Base-by-base conservation (phyloP, 2,329 filamentous ascomycete genomes). In the Orbilia brochopaga region DNA sequence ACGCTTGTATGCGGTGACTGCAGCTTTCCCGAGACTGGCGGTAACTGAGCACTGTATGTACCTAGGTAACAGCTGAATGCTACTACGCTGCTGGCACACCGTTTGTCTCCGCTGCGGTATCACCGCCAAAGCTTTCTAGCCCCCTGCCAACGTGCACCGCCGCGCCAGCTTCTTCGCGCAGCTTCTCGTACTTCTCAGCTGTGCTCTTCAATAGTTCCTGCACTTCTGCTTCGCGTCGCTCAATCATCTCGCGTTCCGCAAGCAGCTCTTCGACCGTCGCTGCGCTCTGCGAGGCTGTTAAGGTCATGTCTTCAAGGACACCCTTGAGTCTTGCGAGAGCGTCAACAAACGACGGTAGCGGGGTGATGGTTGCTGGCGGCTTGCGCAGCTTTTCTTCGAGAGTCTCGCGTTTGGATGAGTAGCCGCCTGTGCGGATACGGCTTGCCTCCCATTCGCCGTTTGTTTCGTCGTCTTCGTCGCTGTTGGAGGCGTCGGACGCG, bases 131-230 rank as follows among this genome's bases (percentile, higher is more conserved):
- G 23, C 60, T 72, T 35, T 72, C 67, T 13, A 72, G 54, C 5
- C 67, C 67, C 58, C 65, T 61, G 7, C 67, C 67, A n/a, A 72
- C 60, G 21, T 64, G 59, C 32, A 65, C 27, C 6, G 67, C 67
- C 19, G 60, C 61, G 2, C 67, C 60, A 13, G 51, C 60, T 35
- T 72, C 60, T n/a, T 58, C 61, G 51, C 67, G 32, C 55, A 72
- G 32, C 17, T 46, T 58, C 24, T 73, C 69, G 23, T 73, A 73
- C 27, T 65, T 66, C 13, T 61, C 69, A n/a, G 60, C 63, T 13
- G 55, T 73, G 35, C 58, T 52, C 21, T 64, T 65, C 2, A 73
- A 56, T n/a, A 65, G 7, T 19, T 24, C 44, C 23, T 73, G 69
- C 6, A 73, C 46, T 37, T 73, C 61, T 5, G 54, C 42, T 42